A percentile compares a stretch with the other conserved stretches of the same genome.
These are phyloP conservation scores for Venturia pyrina DNA, from an alignment of 2,329 filamentous ascomycete species.

Conservation along the genomic window DNA sequence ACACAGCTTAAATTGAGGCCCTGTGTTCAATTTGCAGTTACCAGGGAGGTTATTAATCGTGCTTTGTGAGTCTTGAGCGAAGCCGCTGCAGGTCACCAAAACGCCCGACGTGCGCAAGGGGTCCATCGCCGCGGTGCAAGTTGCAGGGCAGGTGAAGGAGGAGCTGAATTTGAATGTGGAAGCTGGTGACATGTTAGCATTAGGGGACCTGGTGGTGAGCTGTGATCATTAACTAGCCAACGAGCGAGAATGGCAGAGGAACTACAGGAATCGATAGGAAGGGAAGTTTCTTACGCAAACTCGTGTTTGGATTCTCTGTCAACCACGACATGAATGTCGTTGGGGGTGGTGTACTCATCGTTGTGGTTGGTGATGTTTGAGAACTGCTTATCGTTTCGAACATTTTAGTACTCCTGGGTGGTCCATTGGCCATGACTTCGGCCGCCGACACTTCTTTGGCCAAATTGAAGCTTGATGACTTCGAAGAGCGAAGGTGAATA, in stretches of 20 bases:
- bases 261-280: neutral
- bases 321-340: neutral
- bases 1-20: neutral
- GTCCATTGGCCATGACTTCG: no score
- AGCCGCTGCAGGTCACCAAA: neutral
- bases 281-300: neutral
- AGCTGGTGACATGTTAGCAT: neutral
- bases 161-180: neutral
- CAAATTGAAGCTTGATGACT: no score
- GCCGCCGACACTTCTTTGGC: no score
- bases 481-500: no score
- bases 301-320: neutral
- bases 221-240: neutral
- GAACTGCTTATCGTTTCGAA: no score
- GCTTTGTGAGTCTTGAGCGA: neutral
- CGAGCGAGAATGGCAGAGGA: neutral
- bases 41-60: neutral
- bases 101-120: neutral
- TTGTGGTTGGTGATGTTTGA: neutral
- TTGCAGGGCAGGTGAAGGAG: neutral
- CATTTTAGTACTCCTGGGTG: no score
- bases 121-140: neutral
- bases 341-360: neutral
- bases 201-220: neutral
- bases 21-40: neutral